Evolutionary conservation across 352 stramenopile species (phyloP).

Genomic region (Pythium periplocum): DNA sequence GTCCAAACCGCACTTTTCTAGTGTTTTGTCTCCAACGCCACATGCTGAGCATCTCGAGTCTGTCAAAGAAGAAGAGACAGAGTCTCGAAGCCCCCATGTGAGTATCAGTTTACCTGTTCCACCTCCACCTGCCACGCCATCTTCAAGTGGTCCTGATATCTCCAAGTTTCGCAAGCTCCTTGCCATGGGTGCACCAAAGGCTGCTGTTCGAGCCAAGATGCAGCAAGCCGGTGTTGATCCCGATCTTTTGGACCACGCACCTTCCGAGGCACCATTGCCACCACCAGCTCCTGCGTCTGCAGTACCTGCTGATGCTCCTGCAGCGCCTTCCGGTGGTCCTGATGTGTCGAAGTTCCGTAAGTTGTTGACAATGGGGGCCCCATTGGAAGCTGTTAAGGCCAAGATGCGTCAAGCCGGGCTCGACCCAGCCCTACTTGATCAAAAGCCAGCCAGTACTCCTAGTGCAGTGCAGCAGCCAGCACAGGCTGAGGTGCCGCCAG

Average conservation of each 20-base stretch:
- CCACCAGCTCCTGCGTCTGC: neutral
- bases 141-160: slow-evolving; percentile 6
- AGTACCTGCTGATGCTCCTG: neutral
- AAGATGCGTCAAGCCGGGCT: slow-evolving; percentile 69
- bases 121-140: no score
- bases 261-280: neutral
- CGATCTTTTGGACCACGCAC: slow-evolving; percentile 11
- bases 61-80: slow-evolving; percentile 18
- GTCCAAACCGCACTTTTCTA: slow-evolving; percentile 2
- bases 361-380: slow-evolving; percentile 84
- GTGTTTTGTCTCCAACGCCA: neutral
- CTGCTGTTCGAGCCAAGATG: slow-evolving; percentile 22
- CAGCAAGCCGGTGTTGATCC: slow-evolving; percentile 20
- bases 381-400: slow-evolving; percentile 54
- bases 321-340: neutral
- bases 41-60: slow-evolving; percentile 16
- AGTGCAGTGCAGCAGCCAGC: slow-evolving; percentile 19
- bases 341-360: slow-evolving; percentile 89
- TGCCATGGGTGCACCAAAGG: slow-evolving; percentile 15
- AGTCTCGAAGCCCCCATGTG: slow-evolving; percentile 5
- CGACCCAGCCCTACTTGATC: slow-evolving; percentile 47
- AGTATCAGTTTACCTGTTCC: no score
- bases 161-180: slow-evolving; percentile 22
- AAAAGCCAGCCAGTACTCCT: slow-evolving; percentile 29
- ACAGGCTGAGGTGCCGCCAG: neutral